Conservation (phyloP, 2,329 filamentous ascomycete genomes). For the Didymella glomerata region DNA sequence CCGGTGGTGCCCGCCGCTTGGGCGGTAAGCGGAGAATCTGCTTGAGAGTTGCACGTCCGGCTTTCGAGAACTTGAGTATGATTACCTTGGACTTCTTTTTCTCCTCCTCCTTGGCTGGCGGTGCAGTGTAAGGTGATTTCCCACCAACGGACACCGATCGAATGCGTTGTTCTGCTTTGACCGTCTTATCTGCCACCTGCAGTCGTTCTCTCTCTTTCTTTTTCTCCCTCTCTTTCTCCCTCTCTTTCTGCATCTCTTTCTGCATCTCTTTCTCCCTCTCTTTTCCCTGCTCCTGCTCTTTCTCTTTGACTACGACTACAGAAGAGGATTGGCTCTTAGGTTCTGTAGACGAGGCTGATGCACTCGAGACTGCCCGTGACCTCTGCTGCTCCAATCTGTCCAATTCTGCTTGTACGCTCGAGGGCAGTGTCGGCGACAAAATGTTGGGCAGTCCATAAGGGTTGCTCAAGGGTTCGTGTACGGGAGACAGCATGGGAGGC, state of each 20-base stretch:
- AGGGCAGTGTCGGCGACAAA: constrained; percentile 66
- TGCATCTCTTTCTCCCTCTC: not conserved
- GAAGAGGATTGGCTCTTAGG: constrained; percentile 35
- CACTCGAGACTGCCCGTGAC: constrained; percentile 47
- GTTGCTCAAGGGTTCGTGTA: constrained; percentile 54
- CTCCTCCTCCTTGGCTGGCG: constrained; percentile 24
- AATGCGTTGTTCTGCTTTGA: constrained; percentile 35
- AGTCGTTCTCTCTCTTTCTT: constrained; percentile 1
- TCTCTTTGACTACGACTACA: constrained; percentile 20
- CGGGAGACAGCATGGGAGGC: constrained; percentile 49
- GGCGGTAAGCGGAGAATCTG: constrained; percentile 46
- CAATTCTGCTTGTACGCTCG: constrained; percentile 63
- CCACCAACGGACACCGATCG: constrained; percentile 40
- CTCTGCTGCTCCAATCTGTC: constrained; percentile 53
- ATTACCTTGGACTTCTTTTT: constrained; percentile 51
- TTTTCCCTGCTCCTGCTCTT: constrained; percentile 24
- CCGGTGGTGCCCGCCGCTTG: constrained; percentile 24
- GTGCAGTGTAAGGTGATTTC: constrained; percentile 35
- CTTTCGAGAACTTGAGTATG: constrained; percentile 61
- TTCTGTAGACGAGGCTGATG: constrained; percentile 48
- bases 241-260: constrained; percentile 16
- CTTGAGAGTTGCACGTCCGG: constrained; percentile 58
- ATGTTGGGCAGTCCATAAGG: constrained; percentile 59
- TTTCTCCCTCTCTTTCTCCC: constrained; percentile 10
- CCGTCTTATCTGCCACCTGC: constrained; percentile 30